These are phyloP conservation scores for Periconia sp. DNA, from an alignment of 2,329 filamentous ascomycete genomes.

Conservation along the genomic window DNA sequence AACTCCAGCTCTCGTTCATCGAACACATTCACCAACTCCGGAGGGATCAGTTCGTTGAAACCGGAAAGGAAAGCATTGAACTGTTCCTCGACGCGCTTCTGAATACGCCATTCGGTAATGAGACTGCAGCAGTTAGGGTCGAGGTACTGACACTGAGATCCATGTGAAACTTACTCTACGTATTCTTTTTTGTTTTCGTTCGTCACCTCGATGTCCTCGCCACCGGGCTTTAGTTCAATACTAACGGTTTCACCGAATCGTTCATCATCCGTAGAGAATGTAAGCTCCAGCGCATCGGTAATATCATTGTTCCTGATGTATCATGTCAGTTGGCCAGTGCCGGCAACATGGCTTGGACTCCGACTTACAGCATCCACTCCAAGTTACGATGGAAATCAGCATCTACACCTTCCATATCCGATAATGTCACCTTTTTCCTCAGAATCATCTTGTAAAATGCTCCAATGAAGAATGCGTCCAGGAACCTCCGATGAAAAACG, in stretches of 20 bases:
- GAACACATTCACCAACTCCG: conserved; percentile 96
- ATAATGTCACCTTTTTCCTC: conserved; percentile 84
- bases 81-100: conserved; percentile 97
- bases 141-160: not conserved
- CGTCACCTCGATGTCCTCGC: conserved; percentile 90
- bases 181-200: conserved; percentile 99
- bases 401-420: conserved; percentile 99
- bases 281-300: conserved; percentile 89
- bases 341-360: not conserved
- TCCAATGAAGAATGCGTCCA: conserved; percentile 98
- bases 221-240: conserved; percentile 88
- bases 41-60: conserved; percentile 95
- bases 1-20: conserved; percentile 96
- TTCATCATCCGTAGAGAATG: conserved; percentile 96
- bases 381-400: conserved; percentile 96
- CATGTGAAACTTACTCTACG: conserved; percentile 68
- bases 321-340: conserved; percentile 7
- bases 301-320: conserved; percentile 81
- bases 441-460: conserved; percentile 99
- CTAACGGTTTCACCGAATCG: conserved; percentile 92
- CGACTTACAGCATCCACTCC: conserved; percentile 81
- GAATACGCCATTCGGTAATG: conserved; percentile 98
- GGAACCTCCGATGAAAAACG: conserved; percentile 96
- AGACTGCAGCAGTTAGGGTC: conserved; percentile 54
- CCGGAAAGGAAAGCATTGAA: conserved; percentile 97